These are phyloP conservation scores for Fonsecaea pedrosoi DNA, from an alignment of 2,329 filamentous ascomycete species.

Conservation along the genomic window DNA sequence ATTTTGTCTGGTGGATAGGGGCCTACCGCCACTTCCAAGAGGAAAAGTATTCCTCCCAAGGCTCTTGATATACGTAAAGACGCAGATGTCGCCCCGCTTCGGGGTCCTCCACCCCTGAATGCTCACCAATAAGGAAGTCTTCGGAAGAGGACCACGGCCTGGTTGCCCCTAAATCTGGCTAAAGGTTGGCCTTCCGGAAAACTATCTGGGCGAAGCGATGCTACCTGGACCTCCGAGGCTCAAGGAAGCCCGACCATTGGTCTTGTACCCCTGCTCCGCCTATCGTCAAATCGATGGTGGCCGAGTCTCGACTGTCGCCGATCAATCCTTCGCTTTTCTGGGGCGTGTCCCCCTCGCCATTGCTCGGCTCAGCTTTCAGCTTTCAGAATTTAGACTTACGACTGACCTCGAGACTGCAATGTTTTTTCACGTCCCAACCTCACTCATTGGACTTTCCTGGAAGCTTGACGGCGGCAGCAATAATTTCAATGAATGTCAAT, in stretches of 20 bases:
- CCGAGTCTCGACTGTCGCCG: neutral
- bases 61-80: slow-evolving; percentile 1
- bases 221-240: neutral
- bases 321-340: neutral
- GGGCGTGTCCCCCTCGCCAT: neutral
- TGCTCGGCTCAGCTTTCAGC: neutral
- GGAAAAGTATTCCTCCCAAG: neutral
- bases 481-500: slow-evolving; percentile 15
- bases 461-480: neutral
- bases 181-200: neutral
- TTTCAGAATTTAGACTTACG: neutral
- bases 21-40: neutral
- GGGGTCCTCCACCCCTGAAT: neutral
- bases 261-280: neutral
- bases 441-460: neutral
- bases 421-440: neutral
- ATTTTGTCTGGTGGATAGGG: neutral
- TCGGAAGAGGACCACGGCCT: neutral
- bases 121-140: neutral
- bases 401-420: neutral
- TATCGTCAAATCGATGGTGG: slow-evolving; percentile 2
- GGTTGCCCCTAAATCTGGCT: neutral
- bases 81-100: neutral
- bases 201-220: neutral
- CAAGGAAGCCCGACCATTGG: neutral